Conservation (phyloP, 2,329 filamentous ascomycete species). For the Mycosphaerella sp. region DNA sequence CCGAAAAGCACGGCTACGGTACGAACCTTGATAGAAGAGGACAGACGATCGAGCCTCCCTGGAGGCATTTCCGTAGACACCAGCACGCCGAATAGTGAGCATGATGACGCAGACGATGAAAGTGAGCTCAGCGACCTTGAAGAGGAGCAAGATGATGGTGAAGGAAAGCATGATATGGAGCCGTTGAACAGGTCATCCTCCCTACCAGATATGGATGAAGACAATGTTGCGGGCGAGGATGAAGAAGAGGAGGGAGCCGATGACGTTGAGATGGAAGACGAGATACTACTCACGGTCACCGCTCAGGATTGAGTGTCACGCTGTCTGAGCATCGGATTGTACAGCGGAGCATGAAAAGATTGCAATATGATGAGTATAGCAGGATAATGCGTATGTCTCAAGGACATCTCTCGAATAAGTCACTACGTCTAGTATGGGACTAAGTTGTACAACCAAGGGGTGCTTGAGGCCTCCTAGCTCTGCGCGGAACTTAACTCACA, state of each 20-base stretch:
- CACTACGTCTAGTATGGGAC: no score
- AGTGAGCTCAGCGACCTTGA: conserved; percentile 50
- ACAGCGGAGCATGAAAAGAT: no score
- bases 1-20: conserved; percentile 11
- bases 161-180: no score
- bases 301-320: no score
- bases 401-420: no score
- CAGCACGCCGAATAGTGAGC: conserved; percentile 52
- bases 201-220: neutral
- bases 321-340: no score
- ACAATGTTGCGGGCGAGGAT: neutral
- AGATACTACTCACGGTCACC: conserved; percentile 3
- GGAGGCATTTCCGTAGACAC: conserved; percentile 39
- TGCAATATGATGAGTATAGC: no score
- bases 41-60: conserved; percentile 10
- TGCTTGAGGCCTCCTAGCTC: no score
- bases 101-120: conserved; percentile 51
- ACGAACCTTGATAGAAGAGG: conserved; percentile 29
- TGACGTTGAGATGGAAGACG: conserved; percentile 25
- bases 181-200: neutral
- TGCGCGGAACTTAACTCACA: no score
- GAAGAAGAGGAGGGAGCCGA: conserved; percentile 38
- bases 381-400: no score
- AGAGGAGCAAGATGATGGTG: no score
- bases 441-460: no score